Percentiles rank a stretch among this genome's conserved stretches.
phyloP scores from a whole-genome alignment of 768 basidiomycete species.

The Leccinellum rugosiceps region DNA sequence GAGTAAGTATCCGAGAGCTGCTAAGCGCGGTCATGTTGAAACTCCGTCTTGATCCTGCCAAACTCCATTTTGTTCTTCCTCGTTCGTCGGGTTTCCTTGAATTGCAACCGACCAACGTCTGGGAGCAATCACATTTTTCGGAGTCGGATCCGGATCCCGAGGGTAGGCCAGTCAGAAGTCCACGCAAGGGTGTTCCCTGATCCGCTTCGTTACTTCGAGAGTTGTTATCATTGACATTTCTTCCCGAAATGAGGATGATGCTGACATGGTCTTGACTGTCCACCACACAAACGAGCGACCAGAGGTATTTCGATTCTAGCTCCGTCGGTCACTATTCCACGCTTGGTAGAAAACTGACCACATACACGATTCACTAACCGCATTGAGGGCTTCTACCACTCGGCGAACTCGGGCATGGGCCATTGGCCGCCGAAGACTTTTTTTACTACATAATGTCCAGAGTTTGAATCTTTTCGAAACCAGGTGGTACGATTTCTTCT shows the following conservation, averaged over 20 bases:
- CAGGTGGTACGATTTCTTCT: not conserved
- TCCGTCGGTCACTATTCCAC: not conserved
- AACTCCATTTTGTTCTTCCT: not conserved
- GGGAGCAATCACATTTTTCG: not conserved
- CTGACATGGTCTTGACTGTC: not conserved
- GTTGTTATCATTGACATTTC: not conserved
- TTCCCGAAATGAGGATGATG: not conserved
- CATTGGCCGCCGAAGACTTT: not conserved
- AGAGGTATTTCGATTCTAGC: not conserved
- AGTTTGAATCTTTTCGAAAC: not conserved
- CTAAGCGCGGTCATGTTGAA: not conserved
- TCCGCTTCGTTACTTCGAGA: not conserved
- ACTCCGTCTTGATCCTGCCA: not conserved
- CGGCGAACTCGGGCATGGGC: not conserved
- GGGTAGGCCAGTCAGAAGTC: not conserved
- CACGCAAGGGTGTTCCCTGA: not conserved
- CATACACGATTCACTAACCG: not conserved
- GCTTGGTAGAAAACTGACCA: not conserved
- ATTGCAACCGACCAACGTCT: not conserved
- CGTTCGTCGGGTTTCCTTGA: not conserved
- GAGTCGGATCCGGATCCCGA: not conserved
- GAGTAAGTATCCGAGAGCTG: not conserved
- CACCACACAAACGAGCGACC: not conserved
- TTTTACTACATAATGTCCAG: not conserved
- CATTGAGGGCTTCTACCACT: not conserved